Conservation (phyloP, 2,329 filamentous ascomycete species). For the Akanthomyces dipterigenus region DNA sequence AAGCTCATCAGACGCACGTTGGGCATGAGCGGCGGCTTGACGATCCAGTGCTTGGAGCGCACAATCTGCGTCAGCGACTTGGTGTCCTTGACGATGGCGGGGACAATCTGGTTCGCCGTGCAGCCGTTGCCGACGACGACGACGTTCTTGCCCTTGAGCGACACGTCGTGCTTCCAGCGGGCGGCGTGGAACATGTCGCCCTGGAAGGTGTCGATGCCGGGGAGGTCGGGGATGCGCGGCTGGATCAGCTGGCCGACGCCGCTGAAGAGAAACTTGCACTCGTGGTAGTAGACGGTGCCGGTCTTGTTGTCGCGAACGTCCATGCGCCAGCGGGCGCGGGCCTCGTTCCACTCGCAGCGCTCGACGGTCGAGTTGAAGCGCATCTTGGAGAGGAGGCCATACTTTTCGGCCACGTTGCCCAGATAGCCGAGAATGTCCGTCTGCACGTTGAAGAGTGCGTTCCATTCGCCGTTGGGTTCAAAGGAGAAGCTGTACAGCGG, state of each 20-base stretch:
- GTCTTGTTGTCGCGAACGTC: slow-evolving; percentile 20
- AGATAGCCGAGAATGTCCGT: slow-evolving; percentile 53
- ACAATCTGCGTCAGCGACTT: slow-evolving; percentile 34
- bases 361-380: slow-evolving; percentile 31
- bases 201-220: slow-evolving; percentile 43
- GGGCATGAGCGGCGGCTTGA: slow-evolving; percentile 24
- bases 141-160: slow-evolving; percentile 41
- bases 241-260: slow-evolving; percentile 28
- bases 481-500: slow-evolving; percentile 57
- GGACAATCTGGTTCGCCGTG: slow-evolving; percentile 47
- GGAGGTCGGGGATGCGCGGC: slow-evolving; percentile 34
- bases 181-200: slow-evolving; percentile 49
- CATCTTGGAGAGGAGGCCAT: slow-evolving; percentile 33
- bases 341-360: slow-evolving; percentile 32
- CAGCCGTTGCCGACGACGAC: slow-evolving; percentile 50
- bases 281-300: slow-evolving; percentile 23
- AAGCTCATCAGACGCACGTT: slow-evolving; percentile 15
- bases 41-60: slow-evolving; percentile 37
- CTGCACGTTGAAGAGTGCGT: slow-evolving; percentile 46
- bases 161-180: slow-evolving; percentile 44
- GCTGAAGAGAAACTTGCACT: slow-evolving; percentile 34
- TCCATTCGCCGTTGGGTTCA: slow-evolving; percentile 54
- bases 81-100: slow-evolving; percentile 31
- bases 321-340: slow-evolving; percentile 28
- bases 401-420: slow-evolving; percentile 41